Evolutionary conservation across 352 stramenopile genomes (phyloP), one percentile per base, ranked within the genome.

Genomic region (Pelagophyceae sp.): DNA sequence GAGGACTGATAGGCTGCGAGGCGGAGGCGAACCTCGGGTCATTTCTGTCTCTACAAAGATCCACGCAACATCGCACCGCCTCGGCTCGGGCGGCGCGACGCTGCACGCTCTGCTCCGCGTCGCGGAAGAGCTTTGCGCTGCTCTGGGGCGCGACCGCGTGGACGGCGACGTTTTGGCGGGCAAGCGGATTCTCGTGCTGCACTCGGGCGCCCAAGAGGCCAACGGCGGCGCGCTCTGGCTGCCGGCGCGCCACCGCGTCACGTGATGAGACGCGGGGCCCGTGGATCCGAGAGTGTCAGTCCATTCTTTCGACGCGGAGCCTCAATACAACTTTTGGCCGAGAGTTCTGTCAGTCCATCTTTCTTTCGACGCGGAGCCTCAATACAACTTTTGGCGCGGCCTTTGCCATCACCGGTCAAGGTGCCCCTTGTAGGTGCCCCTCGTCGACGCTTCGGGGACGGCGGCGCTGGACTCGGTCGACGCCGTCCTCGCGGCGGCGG

Each of bases 101-200:
- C 78, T 81, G 31, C 76, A 81, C 58, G 78, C 78, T 45, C 38
- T 81, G 40, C 64, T 79, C 5, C 35, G 72, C 63, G 78, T 81
- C 61, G 45, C 37, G 11, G 32, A 33, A 23, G 33, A 74, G 6
- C 54, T 77, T 6, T 31, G 11, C 54, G 54, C 54, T 15, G 40
- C 40, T 20, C 6, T 20, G 6, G 54, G 54, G 11, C 11, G 6
- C 27, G 54, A 63, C 11, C 6, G 11, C 11, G 6, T 15, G 15
- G 2, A 2, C 54, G 15, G 15, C 11, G 54, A 63, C 2, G 2
- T 15, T 2, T 6, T 63, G 15, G 11, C 2, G 2, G 54, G 54
- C 27, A 20, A 29, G 25, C 6, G 25, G 54, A n/a, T 63, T 2
- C 54, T 63, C 11, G 25, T 63, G 15, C 54, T 63, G 15, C 54